Evolutionary conservation across 23 red algal genomes (phyloP), one percentile per base, ranked within the genome.

Genomic region (Gracilaria gracilis): DNA sequence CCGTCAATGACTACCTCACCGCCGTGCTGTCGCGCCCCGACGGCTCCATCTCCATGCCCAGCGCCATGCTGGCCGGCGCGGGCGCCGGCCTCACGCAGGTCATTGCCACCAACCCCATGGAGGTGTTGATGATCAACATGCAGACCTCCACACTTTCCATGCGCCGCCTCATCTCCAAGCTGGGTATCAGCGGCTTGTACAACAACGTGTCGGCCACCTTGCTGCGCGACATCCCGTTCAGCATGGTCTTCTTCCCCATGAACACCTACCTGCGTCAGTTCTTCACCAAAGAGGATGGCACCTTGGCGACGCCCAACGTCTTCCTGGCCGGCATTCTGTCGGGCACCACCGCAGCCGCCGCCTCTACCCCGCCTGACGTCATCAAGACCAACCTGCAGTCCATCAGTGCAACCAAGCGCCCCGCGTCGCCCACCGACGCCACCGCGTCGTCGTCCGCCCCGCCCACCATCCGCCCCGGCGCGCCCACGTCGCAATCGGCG

Each of bases 71-170:
- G 1, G 96, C 96, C 19, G 96, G 96, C 34, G 96, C 84, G 0
- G 93, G 93, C 59, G 96, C 96, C 25, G 96, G 96, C 36, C 67
- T 98, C 15, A 93, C 86, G 37, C 96, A 98, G 75, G 96, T 98
- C 67, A 57, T 98, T 19, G 93, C 91, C 37, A 98, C 96, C 34
- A 94, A 94, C 74, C 96, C 96, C 32, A 98, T 98, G 96, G 96
- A 98, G 35, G 55, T 98, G 83, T 21, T 98, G 34, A 98, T 95
- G 96, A 98, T 98, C 88, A 98, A 94, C 48, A 93, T 95, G 91
- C 88, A 95, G 59, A 95, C 80, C 8, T 66, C 93, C 20, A 62
- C 93, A 0, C 47, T 47, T 13, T 87, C 80, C 25, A 47, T 94
- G 33, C 0, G 13, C 11, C 71, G 64, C 4, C 50, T 95, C 39